Evolutionary conservation across 495 filamentous ascomycete genomes (phyloP), one percentile per base, ranked within the genome.

Genomic region (Melanomma pulvis-pyrius): DNA sequence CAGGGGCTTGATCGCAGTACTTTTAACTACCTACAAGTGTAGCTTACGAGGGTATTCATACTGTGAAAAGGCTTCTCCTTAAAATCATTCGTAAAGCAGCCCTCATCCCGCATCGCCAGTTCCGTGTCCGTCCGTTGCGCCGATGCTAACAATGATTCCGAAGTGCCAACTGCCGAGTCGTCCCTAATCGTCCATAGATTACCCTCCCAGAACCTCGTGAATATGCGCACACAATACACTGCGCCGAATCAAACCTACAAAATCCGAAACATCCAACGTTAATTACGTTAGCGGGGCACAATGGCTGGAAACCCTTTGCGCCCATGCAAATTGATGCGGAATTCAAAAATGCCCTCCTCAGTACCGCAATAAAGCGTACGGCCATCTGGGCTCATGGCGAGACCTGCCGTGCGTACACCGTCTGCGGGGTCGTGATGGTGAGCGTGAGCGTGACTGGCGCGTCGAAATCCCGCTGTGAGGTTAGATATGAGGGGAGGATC

Each of bases 311-410:
- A 73, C 28, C 68, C 63, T 65, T 68, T 72, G 58, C 76, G 71
- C 59, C 65, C 72, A 49, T 68, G 71, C 24, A 77, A n/a, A 68
- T 74, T 73, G 48, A 78, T 53, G 17, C 52, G 51, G 49, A 77
- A 64, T 63, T 77, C 76, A 44, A 77, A 78, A 28, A 78, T 74
- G 21, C 76, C 76, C 61, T 78, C 75, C 62, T 76, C 75, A 39
- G 72, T 77, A 21, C 66, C 70, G 56, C 59, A 63, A 48, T 72
- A 79, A 30, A 79, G 55, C 59, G 54, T 74, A 41, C 74, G 61
- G 7, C 76, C 75, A 70, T 79, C 76, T 24, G 61, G 49, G 63
- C 74, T 79, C 59, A 78, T 72, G 26, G 77, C 77, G 63, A 79
- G 61, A 21, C 77, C 77, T 22, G 77, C 76, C 11, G 74, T 79